Evolutionary conservation across 805 yeast species (phyloP).

Genomic region (Kluyveromyces wickerhamii): DNA sequence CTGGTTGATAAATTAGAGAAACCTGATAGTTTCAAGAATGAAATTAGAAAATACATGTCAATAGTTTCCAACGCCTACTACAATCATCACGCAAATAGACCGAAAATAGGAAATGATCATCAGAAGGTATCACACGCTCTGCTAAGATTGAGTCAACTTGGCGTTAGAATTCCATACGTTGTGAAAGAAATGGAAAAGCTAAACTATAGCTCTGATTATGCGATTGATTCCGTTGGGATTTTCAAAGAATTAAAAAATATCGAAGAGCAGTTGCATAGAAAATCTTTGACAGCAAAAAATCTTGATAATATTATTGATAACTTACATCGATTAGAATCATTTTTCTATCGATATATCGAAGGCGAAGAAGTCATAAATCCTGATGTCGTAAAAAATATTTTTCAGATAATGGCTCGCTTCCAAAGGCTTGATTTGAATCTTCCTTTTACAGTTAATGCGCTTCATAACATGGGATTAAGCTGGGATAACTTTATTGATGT

Average conservation of each 20-base stretch:
- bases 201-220: slow-evolving; percentile 1
- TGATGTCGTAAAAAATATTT: background rate
- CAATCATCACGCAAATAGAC: background rate
- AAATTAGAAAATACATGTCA: background rate
- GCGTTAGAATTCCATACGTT: slow-evolving; percentile 1
- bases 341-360: background rate
- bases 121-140: background rate
- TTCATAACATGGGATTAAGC: slow-evolving; percentile 1
- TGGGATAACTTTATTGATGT: slow-evolving; percentile 4
- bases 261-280: background rate
- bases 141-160: slow-evolving; percentile 1
- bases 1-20: slow-evolving; percentile 1
- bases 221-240: background rate
- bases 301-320: background rate
- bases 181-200: slow-evolving; percentile 3
- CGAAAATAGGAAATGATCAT: background rate
- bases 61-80: slow-evolving; percentile 1
- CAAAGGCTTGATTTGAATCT: background rate
- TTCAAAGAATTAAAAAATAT: background rate
- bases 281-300: background rate
- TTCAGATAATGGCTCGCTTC: slow-evolving; percentile 1
- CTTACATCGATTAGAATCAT: background rate
- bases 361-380: slow-evolving; percentile 1
- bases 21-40: background rate
- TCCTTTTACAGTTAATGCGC: background rate